Conservation (phyloP, 148 eudicot genomes). For the Chenopodium berlandieri region DNA sequence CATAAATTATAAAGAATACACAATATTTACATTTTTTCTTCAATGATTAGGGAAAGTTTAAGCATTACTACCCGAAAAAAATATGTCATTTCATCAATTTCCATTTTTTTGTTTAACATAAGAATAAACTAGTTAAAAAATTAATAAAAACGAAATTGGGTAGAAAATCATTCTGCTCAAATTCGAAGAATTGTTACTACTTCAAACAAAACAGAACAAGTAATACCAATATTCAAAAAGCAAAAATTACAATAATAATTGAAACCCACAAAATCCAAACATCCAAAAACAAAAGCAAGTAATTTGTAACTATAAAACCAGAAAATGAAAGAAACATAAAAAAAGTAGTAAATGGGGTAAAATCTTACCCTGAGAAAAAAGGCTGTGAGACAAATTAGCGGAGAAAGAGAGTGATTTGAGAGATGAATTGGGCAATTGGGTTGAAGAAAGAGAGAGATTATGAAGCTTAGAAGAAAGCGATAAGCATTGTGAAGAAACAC, state of each 20-base stretch:
- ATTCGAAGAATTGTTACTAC: too few species aligned
- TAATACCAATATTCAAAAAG: too few species aligned
- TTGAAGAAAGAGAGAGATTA: constrained; percentile 40
- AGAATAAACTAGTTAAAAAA: too few species aligned
- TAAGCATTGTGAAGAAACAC: constrained; percentile 32
- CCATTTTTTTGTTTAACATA: too few species aligned
- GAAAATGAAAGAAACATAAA: neutral
- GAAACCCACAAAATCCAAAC: neutral
- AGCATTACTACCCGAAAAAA: too few species aligned
- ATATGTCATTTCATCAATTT: too few species aligned
- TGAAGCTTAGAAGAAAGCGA: constrained; percentile 46
- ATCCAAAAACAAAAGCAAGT: neutral
- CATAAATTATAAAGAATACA: too few species aligned
- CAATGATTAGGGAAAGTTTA: too few species aligned
- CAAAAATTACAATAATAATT: neutral
- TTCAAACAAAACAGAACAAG: too few species aligned
- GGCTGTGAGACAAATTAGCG: constrained; percentile 34
- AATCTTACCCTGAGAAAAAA: constrained; percentile 58
- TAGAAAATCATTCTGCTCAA: too few species aligned
- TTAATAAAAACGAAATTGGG: neutral
- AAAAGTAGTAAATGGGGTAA: neutral
- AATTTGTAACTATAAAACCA: neutral
- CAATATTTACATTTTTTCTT: too few species aligned
- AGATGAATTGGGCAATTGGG: constrained; percentile 22
- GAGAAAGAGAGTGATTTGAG: constrained; percentile 56